A percentile compares a stretch with the other conserved stretches of the same genome.
Evolutionary conservation across 257 asterid genomes (phyloP).

Genomic region (Solanum medicagineum): DNA sequence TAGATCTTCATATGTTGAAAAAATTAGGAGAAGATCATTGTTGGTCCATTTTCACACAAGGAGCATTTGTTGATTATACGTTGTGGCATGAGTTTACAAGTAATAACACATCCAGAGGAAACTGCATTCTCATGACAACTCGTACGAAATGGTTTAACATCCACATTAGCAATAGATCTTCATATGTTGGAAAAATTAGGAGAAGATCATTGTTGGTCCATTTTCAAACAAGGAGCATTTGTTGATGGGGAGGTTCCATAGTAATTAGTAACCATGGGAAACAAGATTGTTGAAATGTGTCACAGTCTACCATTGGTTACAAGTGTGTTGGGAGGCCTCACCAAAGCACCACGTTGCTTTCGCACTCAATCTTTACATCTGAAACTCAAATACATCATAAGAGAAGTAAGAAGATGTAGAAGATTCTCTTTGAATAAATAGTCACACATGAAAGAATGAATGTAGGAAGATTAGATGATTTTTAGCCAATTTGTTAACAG

Average conservation of each 20-base stretch:
- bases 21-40: no score
- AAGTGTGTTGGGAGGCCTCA: not conserved
- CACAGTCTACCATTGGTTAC: constrained; percentile 9
- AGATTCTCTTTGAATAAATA: not conserved
- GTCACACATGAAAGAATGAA: not conserved
- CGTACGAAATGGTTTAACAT: not conserved
- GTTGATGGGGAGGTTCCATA: not conserved
- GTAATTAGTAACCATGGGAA: not conserved
- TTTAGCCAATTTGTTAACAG: not conserved
- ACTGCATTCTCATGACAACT: not conserved
- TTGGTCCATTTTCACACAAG: no score
- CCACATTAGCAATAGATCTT: not conserved
- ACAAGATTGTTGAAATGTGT: not conserved
- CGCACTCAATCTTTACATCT: not conserved
- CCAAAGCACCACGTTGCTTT: not conserved
- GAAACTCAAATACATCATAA: not conserved
- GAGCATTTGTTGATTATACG: not conserved
- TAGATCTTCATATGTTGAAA: no score
- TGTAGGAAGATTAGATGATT: not conserved
- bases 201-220: not conserved
- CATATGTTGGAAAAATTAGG: not conserved
- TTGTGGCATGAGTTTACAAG: not conserved
- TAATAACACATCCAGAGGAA: not conserved
- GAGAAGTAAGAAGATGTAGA: not conserved
- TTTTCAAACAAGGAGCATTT: constrained; percentile 9